Conservation (phyloP, 768 basidiomycete genomes). For the Hygrophorus pudorinus region DNA sequence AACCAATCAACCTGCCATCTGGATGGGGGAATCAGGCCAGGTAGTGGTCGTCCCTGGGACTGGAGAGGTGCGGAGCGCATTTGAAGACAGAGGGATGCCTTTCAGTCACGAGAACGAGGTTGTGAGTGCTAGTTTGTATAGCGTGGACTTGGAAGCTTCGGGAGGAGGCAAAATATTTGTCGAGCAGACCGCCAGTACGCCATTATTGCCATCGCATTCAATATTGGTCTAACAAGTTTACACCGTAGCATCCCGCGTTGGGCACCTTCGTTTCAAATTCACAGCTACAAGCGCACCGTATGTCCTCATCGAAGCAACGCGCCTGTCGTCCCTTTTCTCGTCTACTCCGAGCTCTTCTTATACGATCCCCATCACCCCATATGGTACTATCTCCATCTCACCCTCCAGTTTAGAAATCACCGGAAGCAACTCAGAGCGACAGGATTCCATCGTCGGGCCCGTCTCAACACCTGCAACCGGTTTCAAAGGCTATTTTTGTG, state of each 20-base stretch:
- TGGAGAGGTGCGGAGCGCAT: slow-evolving; percentile 28
- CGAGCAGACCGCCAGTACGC: slow-evolving; percentile 44
- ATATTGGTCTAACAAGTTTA: not conserved
- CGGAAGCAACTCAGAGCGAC: slow-evolving; percentile 50
- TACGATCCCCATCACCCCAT: slow-evolving; percentile 38
- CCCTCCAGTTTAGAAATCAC: slow-evolving; percentile 35
- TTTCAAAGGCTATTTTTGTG: slow-evolving; percentile 34
- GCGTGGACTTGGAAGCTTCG: slow-evolving; percentile 33
- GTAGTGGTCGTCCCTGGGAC: slow-evolving; percentile 52
- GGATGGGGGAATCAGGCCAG: slow-evolving; percentile 77
- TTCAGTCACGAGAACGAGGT: slow-evolving; percentile 36
- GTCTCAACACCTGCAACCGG: slow-evolving; percentile 20
- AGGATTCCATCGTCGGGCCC: slow-evolving; percentile 48
- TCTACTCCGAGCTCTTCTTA: slow-evolving; percentile 16
- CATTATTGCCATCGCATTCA: not conserved
- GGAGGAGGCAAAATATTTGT: slow-evolving; percentile 34
- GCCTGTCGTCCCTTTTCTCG: slow-evolving; percentile 38
- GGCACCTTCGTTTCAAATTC: slow-evolving; percentile 55
- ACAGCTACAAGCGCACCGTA: slow-evolving; percentile 26
- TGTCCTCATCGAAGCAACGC: slow-evolving; percentile 46
- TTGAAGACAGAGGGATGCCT: slow-evolving; percentile 39
- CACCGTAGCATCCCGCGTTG: slow-evolving; percentile 53
- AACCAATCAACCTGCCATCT: slow-evolving; percentile 79
- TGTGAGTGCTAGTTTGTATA: slow-evolving; percentile 36
- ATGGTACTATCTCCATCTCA: slow-evolving; percentile 37